Evolutionary conservation across 257 asterid species (phyloP).

Genomic region (Lantana camara): DNA sequence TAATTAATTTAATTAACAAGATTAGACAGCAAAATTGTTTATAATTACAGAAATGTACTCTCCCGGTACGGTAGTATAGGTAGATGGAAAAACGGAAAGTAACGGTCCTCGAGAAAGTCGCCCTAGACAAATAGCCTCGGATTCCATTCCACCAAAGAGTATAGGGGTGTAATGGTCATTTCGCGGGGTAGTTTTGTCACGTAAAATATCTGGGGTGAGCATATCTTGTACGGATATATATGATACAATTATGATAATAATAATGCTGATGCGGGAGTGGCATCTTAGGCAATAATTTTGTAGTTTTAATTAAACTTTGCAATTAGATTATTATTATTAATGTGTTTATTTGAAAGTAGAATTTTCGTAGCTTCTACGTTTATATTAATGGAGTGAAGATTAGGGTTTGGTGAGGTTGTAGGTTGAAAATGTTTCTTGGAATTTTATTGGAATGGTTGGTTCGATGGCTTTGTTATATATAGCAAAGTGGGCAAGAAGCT

Average conservation of each 20-base stretch:
- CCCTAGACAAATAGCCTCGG: constrained; percentile 12
- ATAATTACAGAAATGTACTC: constrained; percentile 21
- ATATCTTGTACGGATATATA: constrained; percentile 38
- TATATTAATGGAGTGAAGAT: neutral
- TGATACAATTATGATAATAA: constrained; percentile 4
- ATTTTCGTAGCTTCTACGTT: too few species aligned
- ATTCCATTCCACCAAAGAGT: constrained; percentile 20
- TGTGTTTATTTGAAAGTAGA: too few species aligned
- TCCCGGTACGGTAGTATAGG: constrained; percentile 22
- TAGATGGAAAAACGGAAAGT: constrained; percentile 33
- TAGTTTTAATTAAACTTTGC: too few species aligned
- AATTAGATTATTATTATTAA: too few species aligned
- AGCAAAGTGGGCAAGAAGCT: neutral
- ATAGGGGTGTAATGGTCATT: constrained; percentile 35
- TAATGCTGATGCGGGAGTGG: constrained; percentile 20
- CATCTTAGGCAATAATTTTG: constrained; percentile 30
- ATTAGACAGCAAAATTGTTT: constrained; percentile 10
- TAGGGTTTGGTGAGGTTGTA: neutral
- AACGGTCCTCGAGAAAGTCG: constrained; percentile 13
- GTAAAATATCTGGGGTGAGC: constrained; percentile 17
- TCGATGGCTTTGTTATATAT: neutral
- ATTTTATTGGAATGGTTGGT: neutral
- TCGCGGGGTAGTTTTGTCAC: constrained; percentile 38
- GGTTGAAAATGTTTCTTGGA: neutral
- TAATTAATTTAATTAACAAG: too few species aligned